Percentiles rank a stretch among this genome's conserved stretches.
phyloP scores from a whole-genome alignment of 768 basidiomycete genomes.

The Suillus subalutaceus region DNA sequence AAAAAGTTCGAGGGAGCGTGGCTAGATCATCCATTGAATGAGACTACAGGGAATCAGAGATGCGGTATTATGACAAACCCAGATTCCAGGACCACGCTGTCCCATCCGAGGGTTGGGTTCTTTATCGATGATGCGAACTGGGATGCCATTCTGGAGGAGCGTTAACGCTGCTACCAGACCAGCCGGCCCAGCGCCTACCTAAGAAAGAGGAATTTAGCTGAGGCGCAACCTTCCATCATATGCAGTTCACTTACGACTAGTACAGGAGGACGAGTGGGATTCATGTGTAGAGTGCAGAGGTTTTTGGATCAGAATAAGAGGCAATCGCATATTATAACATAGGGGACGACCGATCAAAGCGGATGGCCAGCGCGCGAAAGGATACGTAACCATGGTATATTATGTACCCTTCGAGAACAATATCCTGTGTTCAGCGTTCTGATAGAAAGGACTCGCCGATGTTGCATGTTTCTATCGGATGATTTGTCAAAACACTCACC shows the following conservation, averaged over 20 bases:
- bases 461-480: not conserved
- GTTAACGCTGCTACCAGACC: slow-evolving; percentile 47
- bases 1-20: slow-evolving; percentile 46
- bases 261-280: slow-evolving; percentile 5
- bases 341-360: not conserved
- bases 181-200: slow-evolving; percentile 52
- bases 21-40: slow-evolving; percentile 26
- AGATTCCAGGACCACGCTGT: slow-evolving; percentile 41
- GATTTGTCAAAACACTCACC: not conserved
- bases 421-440: not conserved
- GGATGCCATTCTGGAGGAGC: slow-evolving; percentile 35
- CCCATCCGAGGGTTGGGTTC: slow-evolving; percentile 34
- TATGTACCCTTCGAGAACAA: too few relatives aligned
- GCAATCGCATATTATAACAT: not conserved
- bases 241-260: slow-evolving; percentile 9
- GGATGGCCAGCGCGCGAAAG: not conserved
- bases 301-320: not conserved
- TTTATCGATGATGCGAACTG: slow-evolving; percentile 15
- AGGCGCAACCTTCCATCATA: slow-evolving; percentile 3
- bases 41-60: not conserved
- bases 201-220: not conserved
- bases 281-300: not conserved
- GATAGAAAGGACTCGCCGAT: not conserved
- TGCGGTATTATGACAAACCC: slow-evolving; percentile 26
- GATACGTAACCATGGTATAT: not conserved